Base-by-base conservation (phyloP, 345 rosid species). In the Murraya paniculata region DNA sequence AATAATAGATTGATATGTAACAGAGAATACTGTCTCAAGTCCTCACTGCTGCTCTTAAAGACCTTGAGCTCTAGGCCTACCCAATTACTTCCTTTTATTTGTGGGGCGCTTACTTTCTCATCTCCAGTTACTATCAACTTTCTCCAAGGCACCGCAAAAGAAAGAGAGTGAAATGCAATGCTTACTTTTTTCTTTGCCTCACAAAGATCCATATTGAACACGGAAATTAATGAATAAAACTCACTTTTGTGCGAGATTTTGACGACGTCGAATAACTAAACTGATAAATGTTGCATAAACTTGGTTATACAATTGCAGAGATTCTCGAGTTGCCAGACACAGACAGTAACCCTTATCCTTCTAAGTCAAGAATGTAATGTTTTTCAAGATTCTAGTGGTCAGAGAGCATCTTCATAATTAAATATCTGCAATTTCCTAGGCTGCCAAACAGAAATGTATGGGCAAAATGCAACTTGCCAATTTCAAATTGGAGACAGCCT, bases 401-500 rank as follows among this genome's bases (percentile, higher is more conserved):
- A 3, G 5, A 60, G 39, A 41, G 38, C 3, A 64, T 27, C 24
- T 61, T 22, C 59, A 74, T 18, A 45, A 45, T 45, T 45, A 41
- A 61, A 61, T 61, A 50, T 50, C 21, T n/a, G 18, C 60, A 62
- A 28, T 38, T 60, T 18, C 9, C 58, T 7, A 28, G 5, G 11
- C 31, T 45, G 70, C 25, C 22, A 64, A 64, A 35, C 48, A 41
- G 30, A 66, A 16, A 65, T n/a, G 27, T 25, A 76, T 65, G 78
- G 77, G 55, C 72, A 56, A 56, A 50, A 24, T 33, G 64, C 72
- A 64, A 65, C 33, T 64, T 53, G 78, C 60, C 25, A 28, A 75
- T 75, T 53, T 28, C 77, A 41, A 27, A 45, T 50, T 61, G 22
- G 41, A 65, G 77, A 76, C 78, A 53, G 78, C 55, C 64, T 35